These are phyloP conservation scores for Aspergillus pseudonomiae DNA, from an alignment of 2,329 filamentous ascomycete species.

Conservation along the genomic window DNA sequence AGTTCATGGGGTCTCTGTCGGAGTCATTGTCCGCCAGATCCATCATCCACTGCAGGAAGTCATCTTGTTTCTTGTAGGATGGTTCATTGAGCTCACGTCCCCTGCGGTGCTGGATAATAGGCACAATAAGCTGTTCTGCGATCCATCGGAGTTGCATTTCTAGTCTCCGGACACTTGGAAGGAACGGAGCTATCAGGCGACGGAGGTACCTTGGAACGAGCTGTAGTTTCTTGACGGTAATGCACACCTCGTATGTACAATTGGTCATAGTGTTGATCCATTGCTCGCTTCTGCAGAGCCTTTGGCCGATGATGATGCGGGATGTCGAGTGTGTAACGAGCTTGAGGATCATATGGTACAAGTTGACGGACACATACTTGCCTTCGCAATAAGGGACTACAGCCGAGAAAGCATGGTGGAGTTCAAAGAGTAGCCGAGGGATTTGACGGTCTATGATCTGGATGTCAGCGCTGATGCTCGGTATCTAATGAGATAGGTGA, in stretches of 20 bases:
- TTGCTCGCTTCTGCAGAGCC: constrained; percentile 39
- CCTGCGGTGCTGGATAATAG: constrained; percentile 36
- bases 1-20: constrained; percentile 23
- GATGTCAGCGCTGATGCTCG: neutral
- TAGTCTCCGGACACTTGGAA: constrained; percentile 39
- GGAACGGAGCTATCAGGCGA: constrained; percentile 36
- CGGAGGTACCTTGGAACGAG: constrained; percentile 38
- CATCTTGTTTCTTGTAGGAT: constrained; percentile 28
- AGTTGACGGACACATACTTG: constrained; percentile 28
- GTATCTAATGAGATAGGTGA: neutral
- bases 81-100: constrained; percentile 22
- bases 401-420: constrained; percentile 27
- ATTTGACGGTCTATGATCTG: constrained; percentile 24
- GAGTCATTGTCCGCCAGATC: constrained; percentile 27
- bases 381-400: constrained; percentile 30
- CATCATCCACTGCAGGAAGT: constrained; percentile 40
- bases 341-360: constrained; percentile 31
- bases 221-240: constrained; percentile 36
- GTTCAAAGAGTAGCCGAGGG: constrained; percentile 30
- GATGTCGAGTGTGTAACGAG: constrained; percentile 45
- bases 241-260: constrained; percentile 41
- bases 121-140: constrained; percentile 36
- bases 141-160: constrained; percentile 33
- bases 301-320: constrained; percentile 44
- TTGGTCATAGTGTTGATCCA: constrained; percentile 40